Evolutionary conservation across 116 monocot genomes (phyloP), one percentile per base, ranked within the genome.

Genomic region (Phalaenopsis hybrid): DNA sequence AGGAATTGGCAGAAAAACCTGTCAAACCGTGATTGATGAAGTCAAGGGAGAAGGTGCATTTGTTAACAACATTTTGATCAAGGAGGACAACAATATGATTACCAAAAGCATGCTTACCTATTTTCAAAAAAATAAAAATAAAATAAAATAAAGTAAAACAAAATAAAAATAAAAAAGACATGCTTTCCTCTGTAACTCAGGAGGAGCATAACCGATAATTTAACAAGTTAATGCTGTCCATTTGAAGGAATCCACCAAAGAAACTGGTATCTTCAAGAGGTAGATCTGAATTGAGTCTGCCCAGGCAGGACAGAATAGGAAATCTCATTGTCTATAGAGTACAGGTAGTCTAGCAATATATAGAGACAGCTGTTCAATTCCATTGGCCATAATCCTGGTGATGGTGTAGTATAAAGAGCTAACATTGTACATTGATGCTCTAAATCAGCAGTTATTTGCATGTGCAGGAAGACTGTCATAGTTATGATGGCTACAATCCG

Each of bases 1-100:
- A 86, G 79, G 63, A 86, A 79, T 48, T 80, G 80, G n/a, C 45
- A 18, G 67, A 80, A 80, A 48, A 80, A 80, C 68, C 80, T 70
- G 70, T 12, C 8, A 25, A 77, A 1, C 11, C 23, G 6, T 25
- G 43, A 49, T 46, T 3, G 44, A 45, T 76, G 46, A 45, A 33
- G 34, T 45, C 6, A 18, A 21, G 16, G 51, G 1, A 25, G 5
- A 50, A n/a, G 16, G 18, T 25, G 52, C 52, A 52, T 52, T 52
- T 52, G 52, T 52, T 52, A 52, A 3, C 52, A 52, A 52, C 52
- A 52, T 52, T 52, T 52, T 52, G 52, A 52, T 13, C 52, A 52
- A 52, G 9, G 25, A 6, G 6, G 20, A 49, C 13, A 41, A 18
- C 12, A 75, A 11, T 20, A 25, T 25, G 25, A 1, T 49, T 8